Evolutionary conservation across 2,329 filamentous ascomycete genomes (phyloP), one percentile per base, ranked within the genome.

Genomic region (Piedraia hortae): DNA sequence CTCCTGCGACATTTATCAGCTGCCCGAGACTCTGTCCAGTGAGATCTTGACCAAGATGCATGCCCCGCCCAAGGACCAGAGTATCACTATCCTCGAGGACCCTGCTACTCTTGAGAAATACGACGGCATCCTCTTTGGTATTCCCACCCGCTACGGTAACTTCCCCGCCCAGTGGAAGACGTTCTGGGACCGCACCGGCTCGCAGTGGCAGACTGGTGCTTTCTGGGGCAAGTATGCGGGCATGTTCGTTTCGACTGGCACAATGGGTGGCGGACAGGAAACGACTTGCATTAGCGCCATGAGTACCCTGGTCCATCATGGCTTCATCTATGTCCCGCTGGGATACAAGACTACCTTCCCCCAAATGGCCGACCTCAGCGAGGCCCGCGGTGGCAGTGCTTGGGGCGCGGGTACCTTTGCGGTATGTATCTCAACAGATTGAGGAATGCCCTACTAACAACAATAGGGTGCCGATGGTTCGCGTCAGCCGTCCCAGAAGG

Each of bases 391-490:
- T 40, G 85, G 85, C 29, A 65, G 60, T 28, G 59, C 85, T 17
- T 97, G 85, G 85, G 85, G 82, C 38, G 80, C 82, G 15, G 85
- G 85, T 42, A 90, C 82, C 32, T 88, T 90, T 37, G 57, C 80
- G 30, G 40, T 32, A 27, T 27, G 28, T 24, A 4, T 7, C 19
- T 11, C 7, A 3, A 7, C 9, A 21, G 14, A 20, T 12, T 10
- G n/a, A 19, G 11, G 11, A 18, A 9, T 5, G 4, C 10, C 12
- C 12, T 15, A 17, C 15, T 28, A 14, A 28, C 12, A 10, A 16
- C n/a, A 6, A 21, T 26, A 58, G 55, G 54, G 44, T 29, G 55
- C 43, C 28, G 77, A 91, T 37, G 85, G 85, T 36, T 75, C 70
- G 27, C 70, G 85, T 41, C 68, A 82, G 56, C 85, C 85, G 21